Evolutionary conservation across 768 basidiomycete species (phyloP), one percentile per base, ranked within the genome.

Genomic region (Rhodotorula diobovata): DNA sequence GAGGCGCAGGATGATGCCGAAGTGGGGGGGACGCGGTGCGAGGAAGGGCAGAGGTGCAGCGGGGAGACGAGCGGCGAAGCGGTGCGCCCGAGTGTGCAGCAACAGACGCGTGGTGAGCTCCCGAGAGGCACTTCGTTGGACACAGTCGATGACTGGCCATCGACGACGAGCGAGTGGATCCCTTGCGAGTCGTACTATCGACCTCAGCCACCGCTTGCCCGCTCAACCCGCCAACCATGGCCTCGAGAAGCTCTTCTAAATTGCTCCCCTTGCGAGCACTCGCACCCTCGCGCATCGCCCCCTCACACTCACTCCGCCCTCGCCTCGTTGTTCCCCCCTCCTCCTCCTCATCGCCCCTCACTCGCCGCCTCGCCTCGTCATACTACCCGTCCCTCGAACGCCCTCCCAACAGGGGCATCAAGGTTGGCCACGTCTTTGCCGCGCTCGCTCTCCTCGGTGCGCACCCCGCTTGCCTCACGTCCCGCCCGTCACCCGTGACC

Each of bases 401-500:
- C 18, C 4, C 23, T 14, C 67, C 63, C 1, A 66, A 60, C 35
- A 34, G 50, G n/a, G 72, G 73, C 2, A 39, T 71, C 35, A 74
- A 71, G 57, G 30, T 71, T 43, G 73, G 63, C 0, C 54, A 74
- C 21, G 54, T 74, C n/a, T 74, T 74, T 58, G 53, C 61, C 0
- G 67, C 34, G 0, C 45, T 74, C 15, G 67, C 70, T 6, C 48
- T 67, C 14, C 62, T 74, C 50, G 73, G 73, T 74, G 23, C 61
- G 72, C n/a, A n/a, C 41, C 41, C 11, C 18, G 23, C 23, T 20
- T 30, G 0, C 28, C 0, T 23, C 23, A 39, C 34, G 35, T 25
- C 39, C 25, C 25, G 9, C 7, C 32, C 34, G 23, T 55, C 53
- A 2, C 20, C 32, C 11, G 6, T 16, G 15, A 55, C 25, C 66